Percentiles rank a stretch among this genome's conserved stretches.
Conservation (phyloP, 2,329 filamentous ascomycete genomes). For the Dothideomycetidae sp. region DNA sequence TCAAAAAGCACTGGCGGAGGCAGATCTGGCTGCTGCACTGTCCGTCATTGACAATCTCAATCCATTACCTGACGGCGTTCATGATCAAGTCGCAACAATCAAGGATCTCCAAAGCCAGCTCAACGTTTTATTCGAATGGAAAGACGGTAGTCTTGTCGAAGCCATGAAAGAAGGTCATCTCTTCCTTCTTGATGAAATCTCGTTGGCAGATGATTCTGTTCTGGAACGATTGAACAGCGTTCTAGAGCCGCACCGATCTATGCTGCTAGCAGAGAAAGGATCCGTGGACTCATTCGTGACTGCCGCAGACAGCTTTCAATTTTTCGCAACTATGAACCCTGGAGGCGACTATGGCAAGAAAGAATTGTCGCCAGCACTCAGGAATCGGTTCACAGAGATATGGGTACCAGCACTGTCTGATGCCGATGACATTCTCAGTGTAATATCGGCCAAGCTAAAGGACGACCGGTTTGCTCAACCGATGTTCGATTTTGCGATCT, state of each 20-base stretch:
- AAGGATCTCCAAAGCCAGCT: slow-evolving; percentile 43
- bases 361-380: slow-evolving; percentile 83
- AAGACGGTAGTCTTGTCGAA: slow-evolving; percentile 80
- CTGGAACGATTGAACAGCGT: slow-evolving; percentile 93
- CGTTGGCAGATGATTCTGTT: slow-evolving; percentile 92
- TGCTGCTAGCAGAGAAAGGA: slow-evolving; percentile 89
- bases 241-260: slow-evolving; percentile 70
- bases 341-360: slow-evolving; percentile 97
- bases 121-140: slow-evolving; percentile 91
- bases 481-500: slow-evolving; percentile 78
- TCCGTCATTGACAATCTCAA: slow-evolving; percentile 28
- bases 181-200: slow-evolving; percentile 95
- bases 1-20: slow-evolving; percentile 19
- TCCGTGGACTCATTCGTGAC: slow-evolving; percentile 66
- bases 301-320: slow-evolving; percentile 72
- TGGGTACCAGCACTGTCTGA: slow-evolving; percentile 88
- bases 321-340: slow-evolving; percentile 97
- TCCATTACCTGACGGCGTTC: slow-evolving; percentile 12
- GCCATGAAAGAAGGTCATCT: slow-evolving; percentile 83
- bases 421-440: slow-evolving; percentile 72
- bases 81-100: slow-evolving; percentile 23
- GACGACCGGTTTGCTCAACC: slow-evolving; percentile 45
- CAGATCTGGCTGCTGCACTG: slow-evolving; percentile 24
- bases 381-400: slow-evolving; percentile 96
- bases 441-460: slow-evolving; percentile 62